Evolutionary conservation across 2,329 filamentous ascomycete species (phyloP), one percentile per base, ranked within the genome.

Genomic region (Dactylella cylindrospora): DNA sequence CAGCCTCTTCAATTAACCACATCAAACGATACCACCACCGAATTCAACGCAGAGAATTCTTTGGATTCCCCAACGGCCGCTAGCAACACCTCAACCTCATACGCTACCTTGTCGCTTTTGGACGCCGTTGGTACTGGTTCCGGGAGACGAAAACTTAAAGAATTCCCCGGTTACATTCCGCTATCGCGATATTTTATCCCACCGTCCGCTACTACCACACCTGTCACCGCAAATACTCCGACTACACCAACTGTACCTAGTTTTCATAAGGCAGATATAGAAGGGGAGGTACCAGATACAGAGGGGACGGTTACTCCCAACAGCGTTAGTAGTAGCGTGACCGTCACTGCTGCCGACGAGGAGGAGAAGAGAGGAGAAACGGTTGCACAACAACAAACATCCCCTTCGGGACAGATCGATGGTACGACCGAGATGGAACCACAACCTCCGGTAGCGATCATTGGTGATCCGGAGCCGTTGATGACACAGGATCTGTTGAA

Each of bases 401-500:
- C 22, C 15, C 12, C 13, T 5, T 28, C 49, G 31, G n/a, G n/a
- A n/a, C 26, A 39, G 31, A 53, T 38, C 49, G 40, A 54, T 54
- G 50, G 39, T 54, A 46, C 39, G 4, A 50, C 57, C 23, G 29
- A 44, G 15, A 62, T 62, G 57, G 57, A 62, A 15, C 31, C 38
- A 49, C 49, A 54, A 33, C 49, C 49, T 36, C 49, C 57, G 57
- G 57, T 62, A 62, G 57, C 49, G 26, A 62, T 62, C 32, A 47
- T 62, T 54, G 57, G 57, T 17, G 57, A 62, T 52, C 57, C 57
- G 44, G 57, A 62, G 43, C 57, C 57, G 41, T 62, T 62, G 49
- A 62, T 62, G 57, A 62, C 57, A 20, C 57, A 62, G 38, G 57
- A 62, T 35, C 38, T 62, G 13, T 38, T 62, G 10, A 62, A 62